phyloP scores from a whole-genome alignment of 2,329 filamentous ascomycete species.

The Calonectria naviculata region DNA sequence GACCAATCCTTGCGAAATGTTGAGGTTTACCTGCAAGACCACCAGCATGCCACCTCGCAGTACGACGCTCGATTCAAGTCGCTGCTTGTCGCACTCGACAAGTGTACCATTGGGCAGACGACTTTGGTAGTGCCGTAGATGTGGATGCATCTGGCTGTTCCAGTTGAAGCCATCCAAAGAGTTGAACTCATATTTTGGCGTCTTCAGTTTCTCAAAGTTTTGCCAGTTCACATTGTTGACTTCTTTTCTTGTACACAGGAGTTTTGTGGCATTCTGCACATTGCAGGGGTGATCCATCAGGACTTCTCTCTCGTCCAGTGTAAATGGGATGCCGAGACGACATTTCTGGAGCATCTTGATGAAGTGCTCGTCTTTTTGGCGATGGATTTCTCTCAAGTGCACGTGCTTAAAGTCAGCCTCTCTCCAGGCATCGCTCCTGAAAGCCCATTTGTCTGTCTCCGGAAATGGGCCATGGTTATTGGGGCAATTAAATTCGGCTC shows the following conservation, averaged over 20 bases:
- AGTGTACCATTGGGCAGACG: constrained; percentile 21
- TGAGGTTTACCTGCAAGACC: constrained; percentile 38
- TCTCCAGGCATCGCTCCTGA: constrained; percentile 65
- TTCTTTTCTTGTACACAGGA: constrained; percentile 26
- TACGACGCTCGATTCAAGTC: constrained; percentile 16
- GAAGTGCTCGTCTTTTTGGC: constrained; percentile 66
- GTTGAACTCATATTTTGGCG: constrained; percentile 3
- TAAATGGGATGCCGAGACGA: constrained; percentile 56
- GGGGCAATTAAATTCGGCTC: constrained; percentile 42
- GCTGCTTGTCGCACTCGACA: constrained; percentile 21
- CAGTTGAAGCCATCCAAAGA: constrained; percentile 27
- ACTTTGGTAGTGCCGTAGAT: neutral
- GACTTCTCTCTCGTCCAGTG: constrained; percentile 48
- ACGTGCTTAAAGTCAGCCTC: constrained; percentile 64
- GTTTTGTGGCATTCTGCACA: constrained; percentile 39
- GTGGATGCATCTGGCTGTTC: neutral
- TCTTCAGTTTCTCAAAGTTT: constrained; percentile 23
- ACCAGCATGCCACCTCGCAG: constrained; percentile 34
- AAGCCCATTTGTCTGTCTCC: constrained; percentile 70
- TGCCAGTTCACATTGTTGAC: constrained; percentile 15
- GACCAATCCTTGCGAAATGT: constrained; percentile 12
- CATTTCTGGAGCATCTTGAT: constrained; percentile 66
- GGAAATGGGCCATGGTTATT: constrained; percentile 48
- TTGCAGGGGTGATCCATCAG: constrained; percentile 58
- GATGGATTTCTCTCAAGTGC: constrained; percentile 65